These are phyloP conservation scores for Fusarium mexicanum DNA, from an alignment of 2,329 filamentous ascomycete species.

Conservation along the genomic window DNA sequence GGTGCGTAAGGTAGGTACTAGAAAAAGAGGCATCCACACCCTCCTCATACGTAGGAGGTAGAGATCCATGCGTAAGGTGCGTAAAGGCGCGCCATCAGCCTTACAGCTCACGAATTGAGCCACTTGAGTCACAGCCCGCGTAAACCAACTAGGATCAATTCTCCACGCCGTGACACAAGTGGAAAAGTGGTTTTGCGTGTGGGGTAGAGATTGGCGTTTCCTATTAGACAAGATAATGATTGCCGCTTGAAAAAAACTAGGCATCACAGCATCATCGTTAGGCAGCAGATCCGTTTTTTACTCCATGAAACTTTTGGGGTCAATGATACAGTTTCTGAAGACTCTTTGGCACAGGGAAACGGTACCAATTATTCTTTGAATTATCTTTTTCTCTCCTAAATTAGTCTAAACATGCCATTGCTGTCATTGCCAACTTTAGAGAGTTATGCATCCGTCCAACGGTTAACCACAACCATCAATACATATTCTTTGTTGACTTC, in stretches of 20 bases:
- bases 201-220: slow-evolving; percentile 4
- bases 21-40: slow-evolving; percentile 12
- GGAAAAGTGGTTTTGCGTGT: slow-evolving; percentile 8
- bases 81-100: slow-evolving; percentile 10
- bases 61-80: neutral
- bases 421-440: neutral
- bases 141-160: neutral
- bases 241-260: neutral
- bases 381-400: neutral
- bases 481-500: neutral
- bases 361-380: neutral
- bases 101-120: slow-evolving; percentile 1
- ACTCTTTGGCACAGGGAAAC: neutral
- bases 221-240: slow-evolving; percentile 9
- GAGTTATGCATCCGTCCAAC: neutral
- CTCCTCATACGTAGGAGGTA: neutral
- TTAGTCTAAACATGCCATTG: neutral
- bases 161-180: slow-evolving; percentile 3
- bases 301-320: neutral
- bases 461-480: neutral
- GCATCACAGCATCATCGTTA: slow-evolving; percentile 20
- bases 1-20: neutral
- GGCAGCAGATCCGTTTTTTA: slow-evolving; percentile 19
- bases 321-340: neutral
- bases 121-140: slow-evolving; percentile 29